Percentiles rank a stretch among this genome's conserved stretches.
Evolutionary conservation across 2,329 filamentous ascomycete genomes (phyloP).

Genomic region (Aspergillus ruber): DNA sequence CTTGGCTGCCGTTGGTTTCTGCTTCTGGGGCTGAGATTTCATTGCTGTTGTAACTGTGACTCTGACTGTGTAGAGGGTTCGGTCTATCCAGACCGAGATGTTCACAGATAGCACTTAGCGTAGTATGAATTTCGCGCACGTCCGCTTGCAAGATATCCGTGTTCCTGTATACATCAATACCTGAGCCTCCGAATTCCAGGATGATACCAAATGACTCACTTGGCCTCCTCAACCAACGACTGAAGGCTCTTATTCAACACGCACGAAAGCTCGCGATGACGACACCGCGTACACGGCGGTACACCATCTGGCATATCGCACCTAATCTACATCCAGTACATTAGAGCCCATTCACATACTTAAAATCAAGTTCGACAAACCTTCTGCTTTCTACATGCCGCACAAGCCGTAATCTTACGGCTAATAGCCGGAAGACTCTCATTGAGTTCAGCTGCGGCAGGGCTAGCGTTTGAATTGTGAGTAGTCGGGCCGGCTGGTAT

Average conservation of each 20-base stretch:
- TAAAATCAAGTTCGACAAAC: too few species aligned
- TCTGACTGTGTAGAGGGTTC: conserved; percentile 6
- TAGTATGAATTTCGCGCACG: conserved; percentile 21
- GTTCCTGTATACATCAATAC: conserved; percentile 16
- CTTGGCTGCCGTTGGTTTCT: conserved; percentile 1
- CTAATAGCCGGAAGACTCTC: conserved; percentile 26
- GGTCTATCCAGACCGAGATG: conserved; percentile 25
- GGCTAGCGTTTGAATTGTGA: not conserved
- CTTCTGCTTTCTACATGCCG: conserved; percentile 47
- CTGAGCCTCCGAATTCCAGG: not conserved
- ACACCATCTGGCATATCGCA: conserved; percentile 43
- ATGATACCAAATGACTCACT: conserved; percentile 15
- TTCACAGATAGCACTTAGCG: conserved; percentile 27
- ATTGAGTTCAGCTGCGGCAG: not conserved
- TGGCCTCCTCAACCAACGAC: conserved; percentile 40
- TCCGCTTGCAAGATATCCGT: conserved; percentile 27
- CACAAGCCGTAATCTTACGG: conserved; percentile 42
- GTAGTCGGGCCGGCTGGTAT: not conserved
- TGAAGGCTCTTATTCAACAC: conserved; percentile 43
- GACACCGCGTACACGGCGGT: conserved; percentile 43
- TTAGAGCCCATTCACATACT: too few species aligned
- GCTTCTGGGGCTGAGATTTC: too few species aligned
- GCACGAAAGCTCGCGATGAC: conserved; percentile 41
- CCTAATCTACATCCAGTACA: conserved; percentile 32
- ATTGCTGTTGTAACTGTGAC: not conserved